phyloP scores from a whole-genome alignment of 2,329 filamentous ascomycete genomes.

The Cercospora nicotianae region DNA sequence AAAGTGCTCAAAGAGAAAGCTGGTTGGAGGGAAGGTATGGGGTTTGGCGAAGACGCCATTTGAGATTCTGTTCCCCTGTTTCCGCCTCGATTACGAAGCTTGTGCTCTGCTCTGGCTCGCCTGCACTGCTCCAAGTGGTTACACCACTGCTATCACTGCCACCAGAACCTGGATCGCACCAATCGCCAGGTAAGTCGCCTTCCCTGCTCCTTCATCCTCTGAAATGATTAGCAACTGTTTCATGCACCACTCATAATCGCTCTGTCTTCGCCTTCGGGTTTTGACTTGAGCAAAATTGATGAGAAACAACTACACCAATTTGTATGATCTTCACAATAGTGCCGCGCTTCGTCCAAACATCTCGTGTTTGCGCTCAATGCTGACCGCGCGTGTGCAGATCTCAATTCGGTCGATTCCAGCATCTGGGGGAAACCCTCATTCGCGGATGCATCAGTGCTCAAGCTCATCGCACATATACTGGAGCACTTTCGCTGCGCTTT shows the following conservation, averaged over 20 bases:
- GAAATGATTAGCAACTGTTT: constrained; percentile 20
- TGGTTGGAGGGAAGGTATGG: constrained; percentile 26
- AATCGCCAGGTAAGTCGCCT: not conserved
- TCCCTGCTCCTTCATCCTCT: not conserved
- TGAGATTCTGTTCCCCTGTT: not conserved
- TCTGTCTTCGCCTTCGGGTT: constrained; percentile 15
- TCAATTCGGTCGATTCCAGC: not conserved
- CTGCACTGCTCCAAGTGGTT: not conserved
- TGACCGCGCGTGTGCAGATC: not conserved
- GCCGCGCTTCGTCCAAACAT: not conserved
- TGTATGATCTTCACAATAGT: constrained; percentile 14
- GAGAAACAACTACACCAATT: constrained; percentile 20
- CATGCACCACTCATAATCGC: constrained; percentile 18
- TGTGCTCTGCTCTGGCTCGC: not conserved
- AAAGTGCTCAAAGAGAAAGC: constrained; percentile 60
- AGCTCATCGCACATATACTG: constrained; percentile 13
- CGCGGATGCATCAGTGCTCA: not conserved
- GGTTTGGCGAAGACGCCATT: constrained; percentile 8
- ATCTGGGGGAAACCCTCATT: not conserved
- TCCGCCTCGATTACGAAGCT: not conserved
- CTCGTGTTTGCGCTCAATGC: not conserved
- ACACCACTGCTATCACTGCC: not conserved
- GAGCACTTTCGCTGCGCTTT: constrained; percentile 17
- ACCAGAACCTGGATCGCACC: not conserved
- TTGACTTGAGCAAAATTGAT: constrained; percentile 15